Percentiles rank a stretch among this genome's conserved stretches.
Conservation (phyloP, 192 early-diverging fungal genomes). For the Geranomyces michiganensis region DNA sequence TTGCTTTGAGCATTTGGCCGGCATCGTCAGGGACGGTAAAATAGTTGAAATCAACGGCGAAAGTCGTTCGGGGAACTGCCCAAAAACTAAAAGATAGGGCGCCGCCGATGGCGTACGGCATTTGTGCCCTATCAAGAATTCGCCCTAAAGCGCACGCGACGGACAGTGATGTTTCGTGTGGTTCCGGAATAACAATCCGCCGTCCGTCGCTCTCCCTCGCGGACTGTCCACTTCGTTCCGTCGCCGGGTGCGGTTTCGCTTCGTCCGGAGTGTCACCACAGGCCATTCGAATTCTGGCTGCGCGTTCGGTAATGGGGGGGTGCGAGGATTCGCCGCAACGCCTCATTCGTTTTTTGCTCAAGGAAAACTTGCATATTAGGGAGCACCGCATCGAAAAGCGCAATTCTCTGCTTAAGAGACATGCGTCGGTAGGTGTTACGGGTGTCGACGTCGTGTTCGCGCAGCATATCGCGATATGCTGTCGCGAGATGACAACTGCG, state of each 20-base stretch:
- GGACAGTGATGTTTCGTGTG: slow-evolving; percentile 14
- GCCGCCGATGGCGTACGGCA: slow-evolving; percentile 14
- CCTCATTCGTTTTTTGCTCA: slow-evolving; percentile 13
- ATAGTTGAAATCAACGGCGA: slow-evolving; percentile 12
- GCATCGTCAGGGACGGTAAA: slow-evolving; percentile 14
- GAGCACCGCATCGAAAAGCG: slow-evolving; percentile 12
- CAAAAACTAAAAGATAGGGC: slow-evolving; percentile 13
- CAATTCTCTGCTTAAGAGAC: slow-evolving; percentile 10
- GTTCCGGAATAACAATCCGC: slow-evolving; percentile 11
- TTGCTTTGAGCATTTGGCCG: slow-evolving; percentile 14
- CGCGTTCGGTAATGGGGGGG: slow-evolving; percentile 12
- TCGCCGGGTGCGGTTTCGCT: slow-evolving; percentile 10
- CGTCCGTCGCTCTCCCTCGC: slow-evolving; percentile 14
- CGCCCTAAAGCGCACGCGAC: slow-evolving; percentile 14
- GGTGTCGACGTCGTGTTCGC: slow-evolving; percentile 10
- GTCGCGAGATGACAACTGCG: slow-evolving; percentile 10
- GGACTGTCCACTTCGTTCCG: slow-evolving; percentile 13
- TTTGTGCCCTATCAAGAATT: slow-evolving; percentile 10
- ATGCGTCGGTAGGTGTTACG: slow-evolving; percentile 12
- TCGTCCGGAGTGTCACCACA: not conserved
- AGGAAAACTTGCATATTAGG: slow-evolving; percentile 12
- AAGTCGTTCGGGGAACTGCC: slow-evolving; percentile 12
- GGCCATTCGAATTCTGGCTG: slow-evolving; percentile 6
- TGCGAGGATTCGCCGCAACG: slow-evolving; percentile 11
- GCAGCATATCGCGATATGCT: slow-evolving; percentile 10